These are phyloP conservation scores for Yamadazyma aaseri DNA, from an alignment of 1,139 yeast species.

Conservation along the genomic window DNA sequence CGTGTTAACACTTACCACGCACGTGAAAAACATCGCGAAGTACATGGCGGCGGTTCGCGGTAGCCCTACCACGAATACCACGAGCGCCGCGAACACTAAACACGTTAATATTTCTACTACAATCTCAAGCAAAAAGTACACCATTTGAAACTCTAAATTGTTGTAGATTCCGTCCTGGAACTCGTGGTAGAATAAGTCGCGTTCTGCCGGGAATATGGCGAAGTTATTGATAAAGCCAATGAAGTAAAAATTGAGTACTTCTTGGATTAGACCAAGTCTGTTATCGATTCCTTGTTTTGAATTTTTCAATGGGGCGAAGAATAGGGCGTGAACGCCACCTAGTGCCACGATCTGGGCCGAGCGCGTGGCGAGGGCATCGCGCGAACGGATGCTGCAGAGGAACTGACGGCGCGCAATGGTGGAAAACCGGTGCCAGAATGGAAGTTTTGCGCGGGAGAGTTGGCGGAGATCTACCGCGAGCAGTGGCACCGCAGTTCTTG, in stretches of 20 bases:
- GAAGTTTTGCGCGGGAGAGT: constrained; percentile 21
- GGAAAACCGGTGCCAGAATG: constrained; percentile 25
- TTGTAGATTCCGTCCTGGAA: constrained; percentile 74
- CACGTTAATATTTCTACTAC: constrained; percentile 70
- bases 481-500: background rate
- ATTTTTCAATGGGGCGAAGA: constrained; percentile 66
- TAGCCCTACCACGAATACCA: constrained; percentile 70
- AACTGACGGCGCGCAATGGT: constrained; percentile 35
- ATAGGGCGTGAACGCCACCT: constrained; percentile 65
- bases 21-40: constrained; percentile 59
- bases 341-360: constrained; percentile 65
- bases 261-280: constrained; percentile 75
- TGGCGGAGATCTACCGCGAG: constrained; percentile 18
- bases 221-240: constrained; percentile 79
- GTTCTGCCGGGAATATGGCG: constrained; percentile 70
- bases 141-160: constrained; percentile 59
- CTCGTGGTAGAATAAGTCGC: constrained; percentile 77
- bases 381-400: constrained; percentile 55
- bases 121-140: constrained; percentile 67
- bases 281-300: constrained; percentile 58
- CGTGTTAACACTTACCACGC: constrained; percentile 59
- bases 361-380: constrained; percentile 64
- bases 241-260: constrained; percentile 68
- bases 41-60: constrained; percentile 69
- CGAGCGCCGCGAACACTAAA: constrained; percentile 55